These are phyloP conservation scores for Leishmania mexicana DNA, from an alignment of 208 protist genomes.

Conservation along the genomic window DNA sequence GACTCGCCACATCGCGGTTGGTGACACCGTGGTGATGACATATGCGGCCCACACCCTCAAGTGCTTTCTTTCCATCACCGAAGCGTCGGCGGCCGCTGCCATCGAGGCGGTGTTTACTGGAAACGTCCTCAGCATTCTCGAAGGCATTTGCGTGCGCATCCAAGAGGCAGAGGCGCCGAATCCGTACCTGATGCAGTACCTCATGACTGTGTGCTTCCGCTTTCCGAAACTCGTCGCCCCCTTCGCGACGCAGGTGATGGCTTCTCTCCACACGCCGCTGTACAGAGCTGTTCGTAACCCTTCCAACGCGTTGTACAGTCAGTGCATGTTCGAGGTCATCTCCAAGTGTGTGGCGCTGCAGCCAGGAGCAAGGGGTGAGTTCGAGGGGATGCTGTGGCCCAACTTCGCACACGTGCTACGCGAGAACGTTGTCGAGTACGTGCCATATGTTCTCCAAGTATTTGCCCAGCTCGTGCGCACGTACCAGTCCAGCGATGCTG, in stretches of 20 bases:
- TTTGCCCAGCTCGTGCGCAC: conserved; percentile 94
- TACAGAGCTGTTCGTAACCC: conserved; percentile 87
- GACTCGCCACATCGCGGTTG: conserved; percentile 60
- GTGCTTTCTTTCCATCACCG: conserved; percentile 79
- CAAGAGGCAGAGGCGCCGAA: conserved; percentile 61
- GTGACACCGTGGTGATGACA: conserved; percentile 88
- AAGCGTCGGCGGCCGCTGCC: conserved; percentile 31
- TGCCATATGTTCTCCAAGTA: conserved; percentile 97
- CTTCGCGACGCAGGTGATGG: conserved; percentile 66
- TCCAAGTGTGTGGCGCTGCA: conserved; percentile 87
- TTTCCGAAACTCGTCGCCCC: conserved; percentile 46
- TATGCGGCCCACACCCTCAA: conserved; percentile 95
- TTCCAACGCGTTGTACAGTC: conserved; percentile 95
- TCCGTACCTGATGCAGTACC: conserved; percentile 93
- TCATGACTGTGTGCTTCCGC: conserved; percentile 77
- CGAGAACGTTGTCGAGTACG: conserved; percentile 94
- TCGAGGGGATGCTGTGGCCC: conserved; percentile 90
- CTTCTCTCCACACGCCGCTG: conserved; percentile 51
- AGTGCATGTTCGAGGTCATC: conserved; percentile 97
- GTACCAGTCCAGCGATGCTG: conserved; percentile 25
- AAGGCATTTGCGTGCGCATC: conserved; percentile 86
- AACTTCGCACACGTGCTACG: conserved; percentile 86
- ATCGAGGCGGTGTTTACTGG: conserved; percentile 49
- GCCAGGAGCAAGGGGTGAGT: conserved; percentile 39
- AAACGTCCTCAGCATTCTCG: conserved; percentile 66